Evolutionary conservation across 192 early-diverging fungal genomes (phyloP), one percentile per base, ranked within the genome.

Genomic region (Coemansia sp.): DNA sequence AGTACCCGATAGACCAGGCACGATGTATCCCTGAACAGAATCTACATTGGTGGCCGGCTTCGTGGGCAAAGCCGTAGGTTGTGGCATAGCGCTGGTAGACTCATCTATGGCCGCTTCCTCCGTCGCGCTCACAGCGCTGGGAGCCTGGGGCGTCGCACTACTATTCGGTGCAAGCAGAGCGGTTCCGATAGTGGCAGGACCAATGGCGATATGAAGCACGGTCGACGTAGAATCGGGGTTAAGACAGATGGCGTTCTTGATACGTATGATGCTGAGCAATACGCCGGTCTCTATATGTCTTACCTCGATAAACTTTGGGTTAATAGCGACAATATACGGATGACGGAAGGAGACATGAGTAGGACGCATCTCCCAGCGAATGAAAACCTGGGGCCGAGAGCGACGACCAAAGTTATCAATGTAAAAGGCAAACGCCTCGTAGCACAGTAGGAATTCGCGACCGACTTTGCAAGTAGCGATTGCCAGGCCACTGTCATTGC

Each of bases 391-490:
- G 0, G 84, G 79, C 20, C 92, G 72, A 20, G 92, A 75, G 38
- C 93, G 82, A 9, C 89, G 81, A 42, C 97, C 97, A 74, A 89
- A 88, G 67, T 93, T 92, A 79, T 97, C 93, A 22, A 98, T 91
- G 76, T 89, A 97, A 70, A 98, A 97, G 11, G 91, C 94, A 73
- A 95, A 91, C 76, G 94, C 91, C 82, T 96, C 91, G 73, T 97
- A 98, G 72, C 95, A 97, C 36, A 98, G 80, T 24, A 98, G 70
- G 73, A 96, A 95, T 63, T 93, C 88, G 29, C 90, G 89, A 22
- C 77, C 82, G 3, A 84, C 74, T 11, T 84, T 84, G 65, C 72
- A 74, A 2, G 76, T 67, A 3, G 82, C 82, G 70, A 84, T 44
- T 0, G 82, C 77, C 46, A 73, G 73, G 3, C 76, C 82, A 5